Evolutionary conservation across 208 protist genomes (phyloP), one percentile per base, ranked within the genome.

Genomic region (Phytomonas sp.): DNA sequence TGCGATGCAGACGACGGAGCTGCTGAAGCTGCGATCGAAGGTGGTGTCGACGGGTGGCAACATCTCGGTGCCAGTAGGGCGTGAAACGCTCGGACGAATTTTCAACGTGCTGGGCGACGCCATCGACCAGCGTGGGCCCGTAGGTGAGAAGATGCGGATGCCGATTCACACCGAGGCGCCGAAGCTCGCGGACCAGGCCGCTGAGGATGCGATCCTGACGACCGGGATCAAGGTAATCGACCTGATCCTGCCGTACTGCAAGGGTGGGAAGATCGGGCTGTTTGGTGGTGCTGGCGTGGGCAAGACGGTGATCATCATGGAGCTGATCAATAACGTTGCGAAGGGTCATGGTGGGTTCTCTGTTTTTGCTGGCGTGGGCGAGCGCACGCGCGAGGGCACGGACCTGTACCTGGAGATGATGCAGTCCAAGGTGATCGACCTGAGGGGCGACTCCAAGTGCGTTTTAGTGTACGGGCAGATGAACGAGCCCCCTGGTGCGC

Each of bases 151-250:
- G 65, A 82, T 83, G 71, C 80, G 64, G 59, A 80, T 87, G 66
- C 94, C 97, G 53, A 99, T 99, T 78, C 97, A 99, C 85, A 85
- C 88, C 65, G 86, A 95, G 67, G 91, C 98, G 46, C 98, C 98
- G 33, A 85, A 82, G 71, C 95, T 98, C 56, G 77, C 81, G 34
- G 97, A 99, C 68, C 96, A 98, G 88, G 91, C 88, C 13, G 89
- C 88, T 51, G 85, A 96, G 77, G 83, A 97, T 51, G 84, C 98
- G 69, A 96, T 99, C 70, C 85, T 99, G 40, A 96, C 96, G 26
- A 99, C 98, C 51, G 98, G 98, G 81, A 99, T 99, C 80, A 99
- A 99, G 88, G 97, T 99, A 76, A 97, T 99, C 72, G 98, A 99
- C 82, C 78, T 99, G 11, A 92, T 99, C 67, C 88, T 98, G 62